Evolutionary conservation across 2,329 filamentous ascomycete genomes (phyloP).

Genomic region (Lojkania enalia): DNA sequence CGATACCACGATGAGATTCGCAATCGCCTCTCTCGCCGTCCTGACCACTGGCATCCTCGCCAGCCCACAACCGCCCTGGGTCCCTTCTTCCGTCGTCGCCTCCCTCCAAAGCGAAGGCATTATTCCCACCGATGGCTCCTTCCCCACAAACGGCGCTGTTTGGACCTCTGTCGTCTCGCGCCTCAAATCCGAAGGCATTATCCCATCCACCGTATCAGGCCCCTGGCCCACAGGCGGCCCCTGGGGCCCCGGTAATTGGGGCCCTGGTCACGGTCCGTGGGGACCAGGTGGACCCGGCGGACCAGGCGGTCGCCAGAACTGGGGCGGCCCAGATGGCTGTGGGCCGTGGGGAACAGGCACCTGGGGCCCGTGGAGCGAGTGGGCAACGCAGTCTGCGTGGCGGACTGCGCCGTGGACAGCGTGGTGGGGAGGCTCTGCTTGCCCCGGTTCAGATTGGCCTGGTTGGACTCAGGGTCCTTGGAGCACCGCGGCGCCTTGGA

Average conservation of each 20-base stretch:
- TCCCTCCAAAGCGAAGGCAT: not conserved
- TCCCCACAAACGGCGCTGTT: conserved; percentile 3
- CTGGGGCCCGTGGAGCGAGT: conserved; percentile 35
- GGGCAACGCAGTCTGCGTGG: conserved; percentile 33
- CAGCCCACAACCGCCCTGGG: not conserved
- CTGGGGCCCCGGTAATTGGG: conserved; percentile 15
- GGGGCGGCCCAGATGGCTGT: conserved; percentile 16
- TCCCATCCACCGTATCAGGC: conserved; percentile 11
- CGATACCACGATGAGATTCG: conserved; percentile 8
- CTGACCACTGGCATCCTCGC: conserved; percentile 1
- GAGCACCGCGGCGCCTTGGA: conserved; percentile 42
- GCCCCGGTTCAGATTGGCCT: conserved; percentile 40
- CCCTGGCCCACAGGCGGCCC: conserved; percentile 3
- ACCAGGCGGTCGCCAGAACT: conserved; percentile 1
- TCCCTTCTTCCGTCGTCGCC: conserved; percentile 2
- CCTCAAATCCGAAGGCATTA: conserved; percentile 8
- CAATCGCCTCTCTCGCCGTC: not conserved
- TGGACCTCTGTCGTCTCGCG: conserved; percentile 12
- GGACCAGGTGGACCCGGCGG: conserved; percentile 1
- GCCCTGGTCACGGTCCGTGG: conserved; percentile 11
- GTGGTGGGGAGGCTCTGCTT: conserved; percentile 40
- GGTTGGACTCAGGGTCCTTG: conserved; percentile 43
- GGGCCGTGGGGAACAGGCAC: conserved; percentile 31
- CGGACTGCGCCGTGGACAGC: conserved; percentile 37
- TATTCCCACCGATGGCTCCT: conserved; percentile 1